Percentiles rank a stretch among this genome's conserved stretches.
Evolutionary conservation across 306 rosid genomes (phyloP).

Genomic region (Senna tora): DNA sequence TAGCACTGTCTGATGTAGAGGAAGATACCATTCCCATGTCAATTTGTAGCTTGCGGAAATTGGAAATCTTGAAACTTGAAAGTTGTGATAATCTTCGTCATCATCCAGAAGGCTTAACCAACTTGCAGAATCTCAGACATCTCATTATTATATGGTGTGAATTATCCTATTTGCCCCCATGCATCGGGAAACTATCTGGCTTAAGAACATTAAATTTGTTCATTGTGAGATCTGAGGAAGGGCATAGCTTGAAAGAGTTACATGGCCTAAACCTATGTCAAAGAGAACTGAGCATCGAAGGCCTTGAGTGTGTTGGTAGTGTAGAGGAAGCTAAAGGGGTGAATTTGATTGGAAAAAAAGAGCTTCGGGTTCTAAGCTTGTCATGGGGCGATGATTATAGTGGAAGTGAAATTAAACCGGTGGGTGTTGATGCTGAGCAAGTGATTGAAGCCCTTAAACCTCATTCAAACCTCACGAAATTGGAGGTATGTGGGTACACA

Average conservation of each 20-base stretch:
- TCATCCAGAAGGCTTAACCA: no score
- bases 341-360: neutral
- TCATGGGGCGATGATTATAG: neutral
- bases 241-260: no score
- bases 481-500: neutral
- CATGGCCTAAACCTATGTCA: no score
- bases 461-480: neutral
- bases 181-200: slow-evolving; percentile 3
- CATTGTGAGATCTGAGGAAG: neutral
- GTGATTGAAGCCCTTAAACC: slow-evolving; percentile 9
- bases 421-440: neutral
- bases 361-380: neutral
- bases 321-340: neutral
- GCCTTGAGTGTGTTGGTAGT: neutral
- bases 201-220: neutral
- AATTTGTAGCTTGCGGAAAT: no score
- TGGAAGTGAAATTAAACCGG: neutral
- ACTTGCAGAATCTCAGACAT: slow-evolving; percentile 31
- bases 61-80: no score
- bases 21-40: no score
- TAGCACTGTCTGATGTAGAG: no score
- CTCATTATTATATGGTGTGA: neutral
- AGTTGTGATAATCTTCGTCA: no score
- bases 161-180: neutral
- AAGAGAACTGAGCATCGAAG: neutral